A percentile compares a stretch with the other conserved stretches of the same genome.
Evolutionary conservation across 2,329 filamentous ascomycete genomes (phyloP).

Genomic region (Neurospora sp.): DNA sequence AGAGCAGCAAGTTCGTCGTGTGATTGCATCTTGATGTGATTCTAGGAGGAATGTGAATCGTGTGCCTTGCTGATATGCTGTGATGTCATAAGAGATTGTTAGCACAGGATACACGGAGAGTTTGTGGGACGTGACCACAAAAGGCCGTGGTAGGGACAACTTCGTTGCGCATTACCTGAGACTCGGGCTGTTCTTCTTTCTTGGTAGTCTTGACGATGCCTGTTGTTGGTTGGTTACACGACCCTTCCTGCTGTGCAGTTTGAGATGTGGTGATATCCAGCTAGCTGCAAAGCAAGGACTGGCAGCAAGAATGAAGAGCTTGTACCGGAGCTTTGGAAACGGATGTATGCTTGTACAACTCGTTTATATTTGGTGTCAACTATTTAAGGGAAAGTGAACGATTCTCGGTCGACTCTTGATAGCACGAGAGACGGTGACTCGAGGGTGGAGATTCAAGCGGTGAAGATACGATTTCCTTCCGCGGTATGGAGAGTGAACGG

Average conservation of each 20-base stretch:
- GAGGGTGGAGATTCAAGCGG: background rate
- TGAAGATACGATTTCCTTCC: background rate
- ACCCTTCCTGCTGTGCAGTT: background rate
- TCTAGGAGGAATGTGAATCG: conserved; percentile 20
- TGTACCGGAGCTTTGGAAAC: background rate
- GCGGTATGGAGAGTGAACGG: background rate
- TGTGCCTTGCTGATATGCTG: conserved; percentile 3
- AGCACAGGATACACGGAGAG: background rate
- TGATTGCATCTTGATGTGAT: conserved; percentile 46
- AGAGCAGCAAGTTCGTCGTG: conserved; percentile 76
- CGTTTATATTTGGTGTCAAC: background rate
- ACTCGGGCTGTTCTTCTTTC: background rate
- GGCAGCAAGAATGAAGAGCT: background rate
- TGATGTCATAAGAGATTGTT: background rate
- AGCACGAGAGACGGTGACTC: background rate
- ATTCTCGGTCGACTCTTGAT: background rate
- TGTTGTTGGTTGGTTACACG: background rate
- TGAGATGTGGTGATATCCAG: background rate
- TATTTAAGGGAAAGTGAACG: background rate
- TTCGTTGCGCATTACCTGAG: background rate
- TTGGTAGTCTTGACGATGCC: background rate
- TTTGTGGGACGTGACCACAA: background rate
- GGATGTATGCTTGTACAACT: background rate
- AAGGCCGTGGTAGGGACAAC: background rate
- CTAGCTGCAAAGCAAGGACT: background rate